phyloP scores from a whole-genome alignment of 2,329 filamentous ascomycete genomes.

The Penicillium palitans region DNA sequence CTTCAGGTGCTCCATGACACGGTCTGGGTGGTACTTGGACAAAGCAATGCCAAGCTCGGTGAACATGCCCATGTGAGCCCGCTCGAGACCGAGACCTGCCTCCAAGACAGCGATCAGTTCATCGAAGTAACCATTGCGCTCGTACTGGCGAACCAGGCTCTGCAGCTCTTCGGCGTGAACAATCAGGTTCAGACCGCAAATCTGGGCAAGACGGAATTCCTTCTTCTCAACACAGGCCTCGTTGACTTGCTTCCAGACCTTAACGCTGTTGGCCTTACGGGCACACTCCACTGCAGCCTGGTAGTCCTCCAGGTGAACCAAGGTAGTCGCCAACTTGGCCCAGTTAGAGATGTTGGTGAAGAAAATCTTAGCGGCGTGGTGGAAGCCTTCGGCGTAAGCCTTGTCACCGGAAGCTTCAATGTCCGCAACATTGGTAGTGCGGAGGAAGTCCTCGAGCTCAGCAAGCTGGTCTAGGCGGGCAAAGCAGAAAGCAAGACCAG shows the following conservation, averaged over 20 bases:
- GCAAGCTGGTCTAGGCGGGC: slow-evolving; percentile 87
- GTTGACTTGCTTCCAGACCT: slow-evolving; percentile 99
- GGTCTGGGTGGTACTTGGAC: slow-evolving; percentile 91
- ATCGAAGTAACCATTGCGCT: slow-evolving; percentile 95
- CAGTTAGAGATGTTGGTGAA: slow-evolving; percentile 98
- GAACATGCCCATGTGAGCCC: slow-evolving; percentile 96
- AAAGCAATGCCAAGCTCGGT: slow-evolving; percentile 89
- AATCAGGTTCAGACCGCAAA: slow-evolving; percentile 97
- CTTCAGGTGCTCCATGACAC: slow-evolving; percentile 97
- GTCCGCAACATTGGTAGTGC: slow-evolving; percentile 89
- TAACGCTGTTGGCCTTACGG: slow-evolving; percentile 97
- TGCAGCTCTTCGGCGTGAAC: slow-evolving; percentile 95
- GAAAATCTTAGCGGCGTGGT: slow-evolving; percentile 98
- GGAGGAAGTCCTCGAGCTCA: slow-evolving; percentile 95
- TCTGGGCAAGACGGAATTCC: slow-evolving; percentile 97
- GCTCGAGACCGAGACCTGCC: slow-evolving; percentile 89
- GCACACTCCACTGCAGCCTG: slow-evolving; percentile 97
- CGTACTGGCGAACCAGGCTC: slow-evolving; percentile 93
- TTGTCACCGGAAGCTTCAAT: slow-evolving; percentile 97
- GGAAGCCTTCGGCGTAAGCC: slow-evolving; percentile 89
- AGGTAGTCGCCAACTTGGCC: slow-evolving; percentile 96
- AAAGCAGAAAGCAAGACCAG: slow-evolving; percentile 88
- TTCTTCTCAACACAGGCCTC: slow-evolving; percentile 95
- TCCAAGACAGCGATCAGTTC: slow-evolving; percentile 94
- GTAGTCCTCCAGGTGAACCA: slow-evolving; percentile 96